Evolutionary conservation across 176 grass and related monocot genomes (phyloP), one percentile per base, ranked within the genome.

Genomic region (Elaeis guineensis): DNA sequence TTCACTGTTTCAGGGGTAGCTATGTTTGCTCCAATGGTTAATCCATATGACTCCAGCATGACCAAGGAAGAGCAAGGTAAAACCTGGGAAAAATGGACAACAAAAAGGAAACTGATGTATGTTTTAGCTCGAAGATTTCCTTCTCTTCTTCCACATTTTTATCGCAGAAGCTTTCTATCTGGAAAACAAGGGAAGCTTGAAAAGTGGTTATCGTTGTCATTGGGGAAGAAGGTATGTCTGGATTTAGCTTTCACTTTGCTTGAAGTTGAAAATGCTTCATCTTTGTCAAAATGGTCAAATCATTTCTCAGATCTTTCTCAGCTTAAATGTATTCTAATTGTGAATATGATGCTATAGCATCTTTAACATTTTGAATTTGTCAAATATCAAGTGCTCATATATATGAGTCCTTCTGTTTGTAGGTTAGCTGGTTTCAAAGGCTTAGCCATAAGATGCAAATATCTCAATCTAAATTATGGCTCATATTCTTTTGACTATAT

Each of bases 51-150:
- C 64, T 71, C 63, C 17, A 89, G 73, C 73, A 82, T 98, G 87
- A 86, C 72, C 55, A 98, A 98, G 61, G 93, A 98, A 54, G 93
- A 98, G 71, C 83, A 28, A 28, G 62, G 17, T 71, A 98, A 92
- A 81, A 83, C 81, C 22, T 92, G 88, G 93, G 81, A 86, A 25
- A 86, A 71, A 16, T 98, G 88, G 93, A 76, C 84, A 23, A 75
- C 76, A 0, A 90, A 87, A 78, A 67, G 84, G 67, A 98, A 92
- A 83, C 54, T 89, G 17, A 83, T 98, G 93, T 84, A 89, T 57
- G 83, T 85, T 69, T 87, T 98, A 68, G 93, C 93, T 60, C 78
- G 82, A 61, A 92, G 82, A 48, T 98, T 98, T 69, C 93, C 93
- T 0, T 86, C 87, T 48, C 60, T 98, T 58, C 77, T 92, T 28